Evolutionary conservation across 2,329 filamentous ascomycete genomes (phyloP), one percentile per base, ranked within the genome.

Genomic region (Neonectria ditissima): DNA sequence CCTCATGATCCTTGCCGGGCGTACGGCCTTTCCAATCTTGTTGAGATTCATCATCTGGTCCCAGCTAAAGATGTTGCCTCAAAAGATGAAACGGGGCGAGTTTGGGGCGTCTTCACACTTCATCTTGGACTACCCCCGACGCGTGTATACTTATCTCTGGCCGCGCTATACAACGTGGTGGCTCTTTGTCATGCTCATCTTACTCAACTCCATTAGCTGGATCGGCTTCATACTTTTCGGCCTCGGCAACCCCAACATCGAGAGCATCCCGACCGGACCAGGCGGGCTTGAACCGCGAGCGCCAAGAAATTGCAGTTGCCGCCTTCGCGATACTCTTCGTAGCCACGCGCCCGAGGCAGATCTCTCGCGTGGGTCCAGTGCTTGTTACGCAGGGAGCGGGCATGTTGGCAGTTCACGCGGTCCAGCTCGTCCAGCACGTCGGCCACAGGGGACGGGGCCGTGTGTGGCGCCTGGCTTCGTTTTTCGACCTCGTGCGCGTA

Each of bases 401-500:
- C 30, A 13, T 34, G 30, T 16, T 52, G 18, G 9, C n/a, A 13
- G 30, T 52, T 52, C 18, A 41, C 32, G 5, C 20, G 37, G 20
- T 53, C 50, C 8, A 41, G 30, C 26, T 41, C 50, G 39, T 53
- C 50, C 20, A 53, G 14, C 16, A 53, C 13, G 24, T 39, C 50
- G 8, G 34, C 50, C n/a, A 41, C 50, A 16, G 32, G 50, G 18
- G 50, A 55, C 39, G 26, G 16, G 10, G 28, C 39, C 14, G 10
- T 26, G 28, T 59, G 24, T 44, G 9, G 32, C 9, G 24, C 43
- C 20, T 47, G 28, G 14, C 44, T 24, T n/a, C 30, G 41, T 20
- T 54, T 59, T 13, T 59, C 57, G 13, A 24, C 50, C 20, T 59
- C 57, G 6, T 41, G 39, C 4, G 30, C 41, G 22, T 59, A 59